Base-by-base conservation (phyloP, 1,139 yeast genomes). In the Taiozyma onychis region DNA sequence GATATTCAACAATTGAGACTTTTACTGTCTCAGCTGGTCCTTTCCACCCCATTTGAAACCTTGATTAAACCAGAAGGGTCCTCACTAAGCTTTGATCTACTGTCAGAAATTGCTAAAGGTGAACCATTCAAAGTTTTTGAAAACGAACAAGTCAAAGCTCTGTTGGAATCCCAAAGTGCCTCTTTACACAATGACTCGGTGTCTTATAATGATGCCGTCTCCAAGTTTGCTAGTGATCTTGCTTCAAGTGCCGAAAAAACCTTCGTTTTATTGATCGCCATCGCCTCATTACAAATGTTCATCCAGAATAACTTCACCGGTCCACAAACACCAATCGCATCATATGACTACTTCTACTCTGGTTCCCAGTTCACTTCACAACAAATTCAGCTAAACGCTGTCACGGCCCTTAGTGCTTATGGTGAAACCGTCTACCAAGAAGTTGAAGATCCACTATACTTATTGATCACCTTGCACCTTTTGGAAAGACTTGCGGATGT, bases 281-380 rank as follows among this genome's bases (percentile, higher is more conserved):
- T 85, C 49, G 75, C 85, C 1, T 69, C 81, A 5, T 70, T 89
- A 39, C 90, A 89, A 61, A 65, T 79, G 2, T 91, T 86, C 62
- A 70, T 87, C 24, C 96, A 89, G 63, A 69, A 78, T 48, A 91
- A 91, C 64, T 88, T 77, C 64, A 88, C 97, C 0, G 98, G 98
- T 4, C 98, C 98, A 2, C 75, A 76, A 27, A 63, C 82, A 0
- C 73, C 74, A 1, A 62, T 71, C 39, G 68, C 67, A 3, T 62
- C 73, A 2, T 61, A 65, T 3, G 69, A 72, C 2, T 55, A 51
- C 48, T 57, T 57, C 42, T 56, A 47, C 39, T 45, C 39, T 13
- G 60, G 22, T 46, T 58, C 56, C 1, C 57, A 52, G 3, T 55
- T 56, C 41, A 48, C 55, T 1, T 51, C 54, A 5, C 49, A 49